Evolutionary conservation across 495 filamentous ascomycete species (phyloP), one percentile per base, ranked within the genome.

Genomic region (Neurospora discreta): DNA sequence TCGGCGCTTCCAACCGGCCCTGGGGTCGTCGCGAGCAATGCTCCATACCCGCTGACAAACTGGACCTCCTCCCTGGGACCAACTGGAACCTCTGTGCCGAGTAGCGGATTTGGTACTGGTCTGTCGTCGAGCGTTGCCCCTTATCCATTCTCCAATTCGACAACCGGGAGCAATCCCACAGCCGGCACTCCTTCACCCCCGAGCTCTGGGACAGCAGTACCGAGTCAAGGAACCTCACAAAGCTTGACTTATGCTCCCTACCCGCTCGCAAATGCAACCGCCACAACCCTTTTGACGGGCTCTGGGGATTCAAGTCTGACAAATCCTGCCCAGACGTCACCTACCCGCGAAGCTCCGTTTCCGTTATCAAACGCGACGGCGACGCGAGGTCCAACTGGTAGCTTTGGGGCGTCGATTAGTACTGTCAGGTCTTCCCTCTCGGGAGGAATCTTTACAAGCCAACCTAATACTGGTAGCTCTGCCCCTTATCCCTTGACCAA

Each of bases 61-160:
- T 26, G 16, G 36, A 73, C 36, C 16, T 68, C 72, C 16, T 23
- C 39, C 30, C 5, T 16, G 6, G 58, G 69, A 15, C 69, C 73
- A 30, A 76, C 75, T 36, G 36, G 68, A 60, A 71, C 68, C 20
- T 58, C 68, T 30, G 46, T 60, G 23, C 46, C 46, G 46, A 60
- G 46, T 30, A 30, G 46, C 46, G 46, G 46, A 60, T 5, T 60
- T 30, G 46, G 46, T 60, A 23, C 46, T 60, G 23, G 46, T 30
- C 46, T 60, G 26, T 58, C 71, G 26, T 33, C 43, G 33, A 39
- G 39, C 39, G 69, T 74, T 8, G 60, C 72, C 0, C 74, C 78
- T 38, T 79, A 76, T 52, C 75, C 76, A 15, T 65, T 70, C n/a
- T 68, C 73, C 23, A 79, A 77, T 60, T 43, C 52, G 15, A 79